Percentiles rank a stretch among this genome's conserved stretches.
Conservation (phyloP, 1,139 yeast genomes). For the Taphrina deformans region DNA sequence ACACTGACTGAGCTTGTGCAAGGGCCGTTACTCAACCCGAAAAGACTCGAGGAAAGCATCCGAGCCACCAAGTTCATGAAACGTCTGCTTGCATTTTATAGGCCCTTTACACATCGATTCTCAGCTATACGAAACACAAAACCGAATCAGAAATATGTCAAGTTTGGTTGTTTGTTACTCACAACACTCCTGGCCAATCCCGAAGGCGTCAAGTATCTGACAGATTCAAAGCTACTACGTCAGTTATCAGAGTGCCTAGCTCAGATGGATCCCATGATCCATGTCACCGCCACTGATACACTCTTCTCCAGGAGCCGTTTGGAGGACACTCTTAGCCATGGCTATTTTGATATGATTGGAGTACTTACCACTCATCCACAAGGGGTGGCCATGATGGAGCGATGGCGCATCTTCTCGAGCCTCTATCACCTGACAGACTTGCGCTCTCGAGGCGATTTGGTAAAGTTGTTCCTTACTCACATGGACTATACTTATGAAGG, state of each 20-base stretch:
- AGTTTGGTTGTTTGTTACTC: constrained; percentile 71
- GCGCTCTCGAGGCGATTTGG: constrained; percentile 59
- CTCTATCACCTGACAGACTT: constrained; percentile 68
- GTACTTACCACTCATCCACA: constrained; percentile 58
- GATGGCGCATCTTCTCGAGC: constrained; percentile 83
- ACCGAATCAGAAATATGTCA: constrained; percentile 58
- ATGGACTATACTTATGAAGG: constrained; percentile 65
- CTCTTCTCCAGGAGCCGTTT: constrained; percentile 64
- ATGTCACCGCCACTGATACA: constrained; percentile 71
- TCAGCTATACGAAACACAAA: constrained; percentile 60
- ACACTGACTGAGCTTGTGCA: constrained; percentile 64
- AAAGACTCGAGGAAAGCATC: constrained; percentile 71
- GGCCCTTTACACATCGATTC: constrained; percentile 88
- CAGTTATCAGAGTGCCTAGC: constrained; percentile 87
- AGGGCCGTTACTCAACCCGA: constrained; percentile 75
- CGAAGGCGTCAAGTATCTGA: constrained; percentile 67
- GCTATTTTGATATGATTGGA: constrained; percentile 78
- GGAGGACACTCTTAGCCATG: constrained; percentile 65
- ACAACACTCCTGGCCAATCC: constrained; percentile 61
- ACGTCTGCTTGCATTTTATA: constrained; percentile 75
- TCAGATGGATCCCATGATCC: constrained; percentile 75
- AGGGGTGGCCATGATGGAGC: constrained; percentile 69
- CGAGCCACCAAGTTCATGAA: constrained; percentile 84
- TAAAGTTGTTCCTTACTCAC: constrained; percentile 58
- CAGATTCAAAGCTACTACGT: constrained; percentile 73